A percentile compares a stretch with the other conserved stretches of the same genome.
These are phyloP conservation scores for Vitis hybrid DNA, from an alignment of 177 flowering plant species.

Conservation along the genomic window DNA sequence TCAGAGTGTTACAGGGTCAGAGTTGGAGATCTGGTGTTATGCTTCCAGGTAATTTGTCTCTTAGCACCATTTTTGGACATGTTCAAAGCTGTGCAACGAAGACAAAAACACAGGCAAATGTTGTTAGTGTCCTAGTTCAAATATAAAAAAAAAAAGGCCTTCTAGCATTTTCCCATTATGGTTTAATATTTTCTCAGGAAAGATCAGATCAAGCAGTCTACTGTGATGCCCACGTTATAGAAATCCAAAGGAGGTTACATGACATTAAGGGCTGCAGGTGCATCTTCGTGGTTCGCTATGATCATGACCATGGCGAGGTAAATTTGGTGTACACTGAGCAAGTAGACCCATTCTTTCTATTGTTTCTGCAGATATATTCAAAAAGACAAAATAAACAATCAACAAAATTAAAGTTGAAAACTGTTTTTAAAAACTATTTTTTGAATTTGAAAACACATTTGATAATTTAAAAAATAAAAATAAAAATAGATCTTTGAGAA, in stretches of 20 bases:
- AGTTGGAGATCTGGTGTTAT: conserved; percentile 78
- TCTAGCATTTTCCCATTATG: not conserved
- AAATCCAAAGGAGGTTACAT: conserved; percentile 60
- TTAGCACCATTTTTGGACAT: not conserved
- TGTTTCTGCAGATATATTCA: no score
- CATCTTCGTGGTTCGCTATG: conserved; percentile 69
- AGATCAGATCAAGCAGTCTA: conserved; percentile 60
- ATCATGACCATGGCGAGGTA: conserved; percentile 67
- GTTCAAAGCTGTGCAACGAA: no score
- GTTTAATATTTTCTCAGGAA: conserved; percentile 46
- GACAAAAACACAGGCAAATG: no score
- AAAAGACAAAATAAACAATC: no score
- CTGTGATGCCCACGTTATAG: conserved; percentile 69
- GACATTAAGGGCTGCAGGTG: conserved; percentile 67
- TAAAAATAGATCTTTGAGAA: no score
- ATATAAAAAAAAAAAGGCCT: not conserved
- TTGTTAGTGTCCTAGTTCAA: no score
- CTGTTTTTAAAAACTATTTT: no score
- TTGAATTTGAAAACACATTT: no score
- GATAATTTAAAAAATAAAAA: no score
- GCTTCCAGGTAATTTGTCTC: conserved; percentile 60
- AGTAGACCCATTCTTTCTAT: not conserved
- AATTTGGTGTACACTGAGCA: not conserved
- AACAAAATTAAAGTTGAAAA: no score
- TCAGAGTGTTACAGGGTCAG: conserved; percentile 73